A percentile compares a stretch with the other conserved stretches of the same genome.
Evolutionary conservation across 805 yeast species (phyloP).

Genomic region (Saturnispora ahearnii): DNA sequence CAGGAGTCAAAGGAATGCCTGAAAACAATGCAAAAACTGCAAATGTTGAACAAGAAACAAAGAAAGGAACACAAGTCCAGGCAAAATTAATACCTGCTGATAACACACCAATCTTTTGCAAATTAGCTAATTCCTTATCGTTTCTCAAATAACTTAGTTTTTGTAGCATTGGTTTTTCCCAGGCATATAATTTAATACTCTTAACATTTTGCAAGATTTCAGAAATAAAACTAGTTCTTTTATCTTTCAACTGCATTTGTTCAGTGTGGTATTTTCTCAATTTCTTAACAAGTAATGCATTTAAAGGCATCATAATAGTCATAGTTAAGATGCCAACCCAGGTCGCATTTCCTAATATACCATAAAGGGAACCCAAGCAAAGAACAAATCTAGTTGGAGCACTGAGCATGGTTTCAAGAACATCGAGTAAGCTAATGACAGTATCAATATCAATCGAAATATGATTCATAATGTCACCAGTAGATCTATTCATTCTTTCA

Average conservation of each 20-base stretch:
- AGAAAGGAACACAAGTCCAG: constrained; percentile 57
- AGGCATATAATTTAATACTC: constrained; percentile 57
- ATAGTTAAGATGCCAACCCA: constrained; percentile 48
- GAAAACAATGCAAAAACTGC: constrained; percentile 40
- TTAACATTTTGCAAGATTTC: constrained; percentile 55
- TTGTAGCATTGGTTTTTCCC: constrained; percentile 58
- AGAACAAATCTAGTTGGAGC: constrained; percentile 50
- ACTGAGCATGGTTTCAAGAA: constrained; percentile 45
- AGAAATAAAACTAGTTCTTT: constrained; percentile 47
- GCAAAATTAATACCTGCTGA: constrained; percentile 42
- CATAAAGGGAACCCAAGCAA: constrained; percentile 45
- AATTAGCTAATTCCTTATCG: constrained; percentile 44
- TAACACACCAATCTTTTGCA: constrained; percentile 39
- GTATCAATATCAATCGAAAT: constrained; percentile 69
- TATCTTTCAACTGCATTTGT: constrained; percentile 57
- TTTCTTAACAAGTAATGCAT: constrained; percentile 37
- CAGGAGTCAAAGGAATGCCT: constrained; percentile 49
- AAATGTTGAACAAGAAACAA: constrained; percentile 56
- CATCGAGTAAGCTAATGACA: constrained; percentile 49
- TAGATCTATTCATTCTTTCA: constrained; percentile 47
- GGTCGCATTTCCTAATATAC: constrained; percentile 49
- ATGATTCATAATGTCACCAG: constrained; percentile 75
- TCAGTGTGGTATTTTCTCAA: constrained; percentile 39
- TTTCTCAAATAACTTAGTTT: constrained; percentile 47
- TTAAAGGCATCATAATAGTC: constrained; percentile 49